Percentiles rank a stretch among this genome's conserved stretches.
These are phyloP conservation scores for Sporothrix protearum DNA, from an alignment of 2,329 filamentous ascomycete species.

Conservation along the genomic window DNA sequence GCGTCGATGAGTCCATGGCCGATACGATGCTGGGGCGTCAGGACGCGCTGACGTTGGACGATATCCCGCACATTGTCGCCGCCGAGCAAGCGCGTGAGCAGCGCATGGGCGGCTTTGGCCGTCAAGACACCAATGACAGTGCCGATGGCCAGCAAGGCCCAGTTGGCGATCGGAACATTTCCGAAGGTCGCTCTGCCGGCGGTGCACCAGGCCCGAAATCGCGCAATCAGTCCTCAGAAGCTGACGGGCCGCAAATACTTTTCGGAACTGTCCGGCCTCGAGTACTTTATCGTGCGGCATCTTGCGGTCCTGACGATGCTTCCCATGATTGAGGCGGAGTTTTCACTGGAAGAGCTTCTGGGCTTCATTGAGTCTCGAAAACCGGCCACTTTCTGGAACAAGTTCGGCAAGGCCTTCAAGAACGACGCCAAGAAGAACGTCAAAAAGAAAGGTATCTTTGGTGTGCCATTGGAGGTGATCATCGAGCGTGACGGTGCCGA, in stretches of 20 bases:
- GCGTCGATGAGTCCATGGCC: constrained; percentile 64
- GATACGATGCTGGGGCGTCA: constrained; percentile 85
- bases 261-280: constrained; percentile 87
- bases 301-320: constrained; percentile 94
- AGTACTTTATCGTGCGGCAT: constrained; percentile 96
- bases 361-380: constrained; percentile 91
- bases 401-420: constrained; percentile 94
- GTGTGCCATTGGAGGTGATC: constrained; percentile 80
- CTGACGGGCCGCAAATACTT: constrained; percentile 74
- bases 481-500: constrained; percentile 93
- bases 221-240: constrained; percentile 15
- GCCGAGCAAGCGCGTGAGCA: constrained; percentile 93
- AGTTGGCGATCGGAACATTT: background rate
- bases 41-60: constrained; percentile 88
- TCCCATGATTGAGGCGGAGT: constrained; percentile 81
- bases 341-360: constrained; percentile 89
- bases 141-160: constrained; percentile 44
- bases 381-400: constrained; percentile 90
- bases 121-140: constrained; percentile 58
- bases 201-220: constrained; percentile 31
- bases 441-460: constrained; percentile 94
- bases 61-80: constrained; percentile 93
- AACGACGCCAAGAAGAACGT: constrained; percentile 71
- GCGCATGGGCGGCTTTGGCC: constrained; percentile 71
- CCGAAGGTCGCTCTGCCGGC: background rate